Evolutionary conservation across 2,329 filamentous ascomycete genomes (phyloP).

Genomic region (Epichloe baconii): DNA sequence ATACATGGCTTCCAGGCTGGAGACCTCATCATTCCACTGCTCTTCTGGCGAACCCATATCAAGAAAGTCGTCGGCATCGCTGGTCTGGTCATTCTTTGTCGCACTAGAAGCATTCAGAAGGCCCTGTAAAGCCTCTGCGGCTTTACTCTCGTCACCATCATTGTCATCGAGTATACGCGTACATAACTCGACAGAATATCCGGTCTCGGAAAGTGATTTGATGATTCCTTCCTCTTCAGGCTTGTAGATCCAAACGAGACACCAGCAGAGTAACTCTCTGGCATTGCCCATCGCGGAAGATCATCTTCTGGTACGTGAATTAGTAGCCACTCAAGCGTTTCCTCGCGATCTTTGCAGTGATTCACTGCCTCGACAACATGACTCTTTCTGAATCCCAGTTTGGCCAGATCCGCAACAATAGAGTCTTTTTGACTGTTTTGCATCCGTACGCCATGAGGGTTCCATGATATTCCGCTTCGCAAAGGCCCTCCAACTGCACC

Average conservation of each 20-base stretch:
- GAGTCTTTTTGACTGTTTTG: conserved; percentile 38
- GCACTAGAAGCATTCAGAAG: conserved; percentile 18
- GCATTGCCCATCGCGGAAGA: conserved; percentile 81
- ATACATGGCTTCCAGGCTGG: conserved; percentile 74
- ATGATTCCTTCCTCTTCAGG: conserved; percentile 70
- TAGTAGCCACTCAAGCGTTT: conserved; percentile 88
- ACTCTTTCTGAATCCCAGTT: conserved; percentile 76
- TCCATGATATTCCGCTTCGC: conserved; percentile 72
- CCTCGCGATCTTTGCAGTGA: conserved; percentile 82
- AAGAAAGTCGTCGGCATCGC: conserved; percentile 28
- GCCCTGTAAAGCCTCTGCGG: conserved; percentile 68
- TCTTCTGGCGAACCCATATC: conserved; percentile 42
- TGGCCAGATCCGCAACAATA: conserved; percentile 60
- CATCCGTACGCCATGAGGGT: conserved; percentile 62
- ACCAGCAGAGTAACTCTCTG: conserved; percentile 82
- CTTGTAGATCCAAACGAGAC: conserved; percentile 76
- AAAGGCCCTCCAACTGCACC: conserved; percentile 69
- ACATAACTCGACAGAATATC: conserved; percentile 78
- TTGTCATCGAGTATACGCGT: conserved; percentile 61
- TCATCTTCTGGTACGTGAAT: conserved; percentile 97
- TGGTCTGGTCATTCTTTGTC: conserved; percentile 2
- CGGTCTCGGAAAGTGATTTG: conserved; percentile 66
- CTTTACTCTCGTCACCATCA: conserved; percentile 57
- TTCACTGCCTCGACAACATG: conserved; percentile 80
- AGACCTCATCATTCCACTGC: conserved; percentile 76